Conservation (phyloP, 176 grass and related monocot species). For the Tillandsia leiboldiana region DNA sequence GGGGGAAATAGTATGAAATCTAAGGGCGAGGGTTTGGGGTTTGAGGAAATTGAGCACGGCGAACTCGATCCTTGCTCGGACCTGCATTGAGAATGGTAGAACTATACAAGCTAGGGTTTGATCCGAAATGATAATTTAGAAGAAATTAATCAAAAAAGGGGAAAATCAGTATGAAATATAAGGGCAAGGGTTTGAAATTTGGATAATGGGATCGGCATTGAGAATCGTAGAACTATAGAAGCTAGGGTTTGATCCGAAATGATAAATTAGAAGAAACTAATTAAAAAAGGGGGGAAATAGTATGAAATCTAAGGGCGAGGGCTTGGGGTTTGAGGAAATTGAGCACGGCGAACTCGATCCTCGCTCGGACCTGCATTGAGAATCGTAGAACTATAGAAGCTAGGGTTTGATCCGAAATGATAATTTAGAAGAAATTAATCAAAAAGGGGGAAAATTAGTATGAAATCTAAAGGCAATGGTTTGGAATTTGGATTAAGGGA, state of each 20-base stretch:
- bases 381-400: neutral
- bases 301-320: constrained; percentile 16
- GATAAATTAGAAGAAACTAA: too few species aligned
- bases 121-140: neutral
- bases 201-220: neutral
- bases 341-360: constrained; percentile 86
- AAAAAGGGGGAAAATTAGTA: neutral
- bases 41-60: constrained; percentile 75
- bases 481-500: neutral
- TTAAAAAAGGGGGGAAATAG: too few species aligned
- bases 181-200: neutral
- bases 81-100: constrained; percentile 19
- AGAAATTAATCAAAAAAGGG: neutral
- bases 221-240: neutral
- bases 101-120: neutral
- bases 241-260: too few species aligned
- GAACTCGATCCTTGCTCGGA: constrained; percentile 72
- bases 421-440: neutral
- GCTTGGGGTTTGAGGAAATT: constrained; percentile 45
- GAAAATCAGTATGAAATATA: too few species aligned
- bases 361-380: constrained; percentile 39
- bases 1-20: too few species aligned
- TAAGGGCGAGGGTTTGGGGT: neutral
- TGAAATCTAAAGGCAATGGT: neutral
- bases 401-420: neutral